These are phyloP conservation scores for Obelidium mucronatum DNA, from an alignment of 192 early-diverging fungal genomes.

Conservation along the genomic window DNA sequence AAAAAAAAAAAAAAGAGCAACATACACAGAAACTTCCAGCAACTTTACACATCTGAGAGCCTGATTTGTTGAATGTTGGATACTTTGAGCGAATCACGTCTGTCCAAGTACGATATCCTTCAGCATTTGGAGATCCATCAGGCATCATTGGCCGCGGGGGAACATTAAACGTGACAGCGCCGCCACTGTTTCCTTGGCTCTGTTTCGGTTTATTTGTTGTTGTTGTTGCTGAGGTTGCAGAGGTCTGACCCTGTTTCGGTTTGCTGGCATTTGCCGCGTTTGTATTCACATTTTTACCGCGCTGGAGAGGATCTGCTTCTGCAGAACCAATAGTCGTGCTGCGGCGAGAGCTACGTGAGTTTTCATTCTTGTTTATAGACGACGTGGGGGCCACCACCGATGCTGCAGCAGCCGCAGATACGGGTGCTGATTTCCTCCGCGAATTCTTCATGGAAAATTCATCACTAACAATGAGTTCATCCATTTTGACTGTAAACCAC, in stretches of 20 bases:
- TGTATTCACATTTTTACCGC: no score
- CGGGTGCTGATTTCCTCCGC: not conserved
- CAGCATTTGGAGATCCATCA: not conserved
- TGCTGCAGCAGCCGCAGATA: not conserved
- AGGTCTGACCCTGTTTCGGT: not conserved
- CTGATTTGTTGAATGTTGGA: conserved; percentile 4
- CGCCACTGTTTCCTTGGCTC: not conserved
- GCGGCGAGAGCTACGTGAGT: not conserved
- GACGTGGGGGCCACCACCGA: not conserved
- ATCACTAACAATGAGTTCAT: not conserved
- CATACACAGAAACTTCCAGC: not conserved
- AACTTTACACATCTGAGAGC: not conserved
- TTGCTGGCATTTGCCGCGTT: no score
- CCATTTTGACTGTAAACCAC: conserved; percentile 19
- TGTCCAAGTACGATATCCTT: conserved; percentile 20
- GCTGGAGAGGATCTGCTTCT: not conserved
- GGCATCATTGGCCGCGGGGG: not conserved
- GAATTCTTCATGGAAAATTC: conserved; percentile 14
- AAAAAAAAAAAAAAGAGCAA: not conserved
- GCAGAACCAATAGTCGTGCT: not conserved
- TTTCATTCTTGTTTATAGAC: not conserved
- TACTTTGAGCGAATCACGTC: conserved; percentile 17
- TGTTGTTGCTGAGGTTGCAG: not conserved
- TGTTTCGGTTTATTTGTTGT: not conserved
- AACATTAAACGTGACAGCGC: not conserved